Base-by-base conservation (phyloP, 2,329 filamentous ascomycete genomes). In the Rasamsonia emersonii region DNA sequence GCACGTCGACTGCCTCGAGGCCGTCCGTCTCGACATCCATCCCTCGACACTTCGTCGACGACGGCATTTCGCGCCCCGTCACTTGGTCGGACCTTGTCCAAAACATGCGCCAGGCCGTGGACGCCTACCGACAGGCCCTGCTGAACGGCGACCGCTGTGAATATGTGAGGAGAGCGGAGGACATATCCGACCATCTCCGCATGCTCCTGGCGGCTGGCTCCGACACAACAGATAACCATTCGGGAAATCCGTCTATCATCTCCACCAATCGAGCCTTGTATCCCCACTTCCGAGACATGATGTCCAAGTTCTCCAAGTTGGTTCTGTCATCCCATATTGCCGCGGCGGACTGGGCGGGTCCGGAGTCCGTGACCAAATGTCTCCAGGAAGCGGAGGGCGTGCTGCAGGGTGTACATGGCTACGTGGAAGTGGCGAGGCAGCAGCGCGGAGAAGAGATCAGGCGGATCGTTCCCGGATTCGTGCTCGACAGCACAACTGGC, bases 291-390 rank as follows among this genome's bases (percentile, higher is more conserved):
- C 74, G 91, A 33, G 91, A 96, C 54, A 96, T 96, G 79, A 98
- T 98, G 91, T 96, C 91, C 26, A 88, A 93, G 49, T 98, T 98
- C 58, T 96, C 91, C n/a, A 98, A 98, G 58, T 71, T 98, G 7
- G 91, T 98, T 26, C 79, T 98, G 29, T 98, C 91, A 3, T 96
- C 91, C 9, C 91, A 98, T 54, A 95, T 98, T 54, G 91, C 91
- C 23, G 86, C 89, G 4, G 85, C 89, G 19, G 91, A 98, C 62
- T 96, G 86, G 77, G 88, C 89, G 6, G 86, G 89, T 33, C 79
- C 85, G 10, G 91, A 98, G 58, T 93, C 89, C 1, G 83, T 89
- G 39, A 81, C 91, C 33, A 98, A 98, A 57, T 98, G 91, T 51
- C 62, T 96, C 43, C 86, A 93, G 54, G 91, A 98, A 64, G 91